These are phyloP conservation scores for Auricularia auricula-judae DNA, from an alignment of 768 basidiomycete genomes.

Conservation along the genomic window DNA sequence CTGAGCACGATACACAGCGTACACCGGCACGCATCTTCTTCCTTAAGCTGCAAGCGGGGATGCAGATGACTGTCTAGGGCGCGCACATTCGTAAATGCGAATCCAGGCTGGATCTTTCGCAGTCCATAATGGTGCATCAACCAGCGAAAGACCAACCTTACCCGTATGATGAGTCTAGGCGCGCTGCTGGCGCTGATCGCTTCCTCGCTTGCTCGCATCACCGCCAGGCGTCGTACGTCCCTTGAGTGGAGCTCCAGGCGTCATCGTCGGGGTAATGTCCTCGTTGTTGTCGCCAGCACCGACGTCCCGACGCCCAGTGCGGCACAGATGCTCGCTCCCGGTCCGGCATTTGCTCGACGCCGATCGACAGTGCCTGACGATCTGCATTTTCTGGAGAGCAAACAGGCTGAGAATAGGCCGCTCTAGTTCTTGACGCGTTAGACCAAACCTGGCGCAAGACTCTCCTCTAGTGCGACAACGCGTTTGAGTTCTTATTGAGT, in stretches of 20 bases:
- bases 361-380: not conserved
- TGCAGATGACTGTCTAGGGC: not conserved
- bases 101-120: not conserved
- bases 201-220: not conserved
- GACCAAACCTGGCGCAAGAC: not conserved
- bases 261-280: not conserved
- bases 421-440: not conserved
- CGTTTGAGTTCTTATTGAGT: not conserved
- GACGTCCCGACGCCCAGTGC: not conserved
- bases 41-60: not conserved
- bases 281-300: not conserved
- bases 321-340: not conserved
- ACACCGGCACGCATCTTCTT: not conserved
- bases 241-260: not conserved
- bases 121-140: not conserved
- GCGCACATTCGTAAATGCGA: not conserved
- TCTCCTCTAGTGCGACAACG: not conserved
- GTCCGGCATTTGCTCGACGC: not conserved
- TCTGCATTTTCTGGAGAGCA: not conserved
- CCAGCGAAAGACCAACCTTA: not conserved
- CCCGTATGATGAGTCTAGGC: not conserved
- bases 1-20: not conserved
- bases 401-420: not conserved
- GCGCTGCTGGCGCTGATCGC: not conserved
- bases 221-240: not conserved